A percentile compares a stretch with the other conserved stretches of the same genome.
These are phyloP conservation scores for Rhododendron henanense DNA, from an alignment of 148 eudicot species.

Conservation along the genomic window DNA sequence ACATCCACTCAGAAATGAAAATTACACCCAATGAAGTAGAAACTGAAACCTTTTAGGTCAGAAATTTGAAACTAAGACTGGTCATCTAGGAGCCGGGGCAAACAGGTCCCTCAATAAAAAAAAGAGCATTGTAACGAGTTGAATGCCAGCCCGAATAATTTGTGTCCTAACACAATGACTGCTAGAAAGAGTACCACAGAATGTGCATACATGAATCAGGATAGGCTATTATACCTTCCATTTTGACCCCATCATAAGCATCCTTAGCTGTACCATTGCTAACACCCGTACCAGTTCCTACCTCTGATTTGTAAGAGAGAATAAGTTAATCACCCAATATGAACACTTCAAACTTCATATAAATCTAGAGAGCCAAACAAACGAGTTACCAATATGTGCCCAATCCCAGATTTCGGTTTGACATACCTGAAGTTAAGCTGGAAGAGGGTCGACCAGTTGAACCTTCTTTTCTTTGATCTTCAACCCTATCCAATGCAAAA, in stretches of 20 bases:
- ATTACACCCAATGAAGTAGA: background rate
- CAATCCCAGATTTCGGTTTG: conserved; percentile 12
- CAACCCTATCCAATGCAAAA: conserved; percentile 49
- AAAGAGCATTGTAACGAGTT: background rate
- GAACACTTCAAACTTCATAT: background rate
- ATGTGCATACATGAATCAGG: background rate
- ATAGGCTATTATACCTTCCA: conserved; percentile 55
- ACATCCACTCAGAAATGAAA: background rate
- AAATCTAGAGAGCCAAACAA: background rate
- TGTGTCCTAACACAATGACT: background rate
- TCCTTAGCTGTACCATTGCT: conserved; percentile 38
- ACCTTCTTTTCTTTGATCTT: conserved; percentile 64
- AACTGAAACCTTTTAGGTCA: background rate
- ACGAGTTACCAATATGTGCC: conserved; percentile 8
- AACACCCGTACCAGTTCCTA: conserved; percentile 38
- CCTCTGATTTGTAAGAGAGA: conserved; percentile 25
- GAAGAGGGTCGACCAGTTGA: conserved; percentile 44
- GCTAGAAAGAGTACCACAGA: background rate
- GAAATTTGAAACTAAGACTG: background rate
- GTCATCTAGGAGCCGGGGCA: background rate
- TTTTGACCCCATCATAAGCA: conserved; percentile 50
- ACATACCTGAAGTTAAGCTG: conserved; percentile 39
- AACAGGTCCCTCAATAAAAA: background rate
- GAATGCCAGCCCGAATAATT: background rate
- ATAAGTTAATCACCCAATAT: conserved; percentile 1